Evolutionary conservation across 805 yeast genomes (phyloP), one percentile per base, ranked within the genome.

Genomic region (Tetrapisispora pingtungensis): DNA sequence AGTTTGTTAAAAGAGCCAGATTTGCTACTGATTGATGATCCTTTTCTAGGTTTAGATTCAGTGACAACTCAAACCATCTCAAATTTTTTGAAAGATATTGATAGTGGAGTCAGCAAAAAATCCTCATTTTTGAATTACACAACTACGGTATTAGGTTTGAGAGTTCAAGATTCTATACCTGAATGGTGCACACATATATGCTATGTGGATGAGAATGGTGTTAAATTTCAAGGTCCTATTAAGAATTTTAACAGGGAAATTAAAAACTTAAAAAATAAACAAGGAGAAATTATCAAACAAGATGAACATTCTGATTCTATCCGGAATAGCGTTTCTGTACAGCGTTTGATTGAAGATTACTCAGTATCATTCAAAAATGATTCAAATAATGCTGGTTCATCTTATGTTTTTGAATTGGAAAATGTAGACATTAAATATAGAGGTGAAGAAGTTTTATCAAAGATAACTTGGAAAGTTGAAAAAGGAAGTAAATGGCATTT

Each of bases 21-120:
- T 36, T 51, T 88, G 27, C 64, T 88, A 43, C 59, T 90, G 4
- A 71, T 90, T 17, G 97, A 93, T 61, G 97, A 93, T 55, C 96
- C 96, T 10, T 90, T 88, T 54, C 62, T 93, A 34, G 98, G 97
- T 0, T 68, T 90, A 15, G 98, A 90, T 56, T 93, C 95, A 0
- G 58, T 62, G 1, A 89, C 94, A 12, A 68, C 85, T 0, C 48
- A 62, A 1, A 63, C 73, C 7, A 85, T 90, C 17, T 75, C 86
- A 15, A 56, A 58, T 10, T 57, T 61, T 41, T 46, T 64, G 19
- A 45, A 52, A 0, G 43, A 40, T 3, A 54, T 51, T 36, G 45
- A 51, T n/a, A 31, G 38, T 20, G 43, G 56, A 27, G 46, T 61
- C 2, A 31, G 20, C 4, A 15, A 37, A 3, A 8, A 14, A 3